phyloP scores from a whole-genome alignment of 2,329 filamentous ascomycete genomes.

The Fusarium coicis region DNA sequence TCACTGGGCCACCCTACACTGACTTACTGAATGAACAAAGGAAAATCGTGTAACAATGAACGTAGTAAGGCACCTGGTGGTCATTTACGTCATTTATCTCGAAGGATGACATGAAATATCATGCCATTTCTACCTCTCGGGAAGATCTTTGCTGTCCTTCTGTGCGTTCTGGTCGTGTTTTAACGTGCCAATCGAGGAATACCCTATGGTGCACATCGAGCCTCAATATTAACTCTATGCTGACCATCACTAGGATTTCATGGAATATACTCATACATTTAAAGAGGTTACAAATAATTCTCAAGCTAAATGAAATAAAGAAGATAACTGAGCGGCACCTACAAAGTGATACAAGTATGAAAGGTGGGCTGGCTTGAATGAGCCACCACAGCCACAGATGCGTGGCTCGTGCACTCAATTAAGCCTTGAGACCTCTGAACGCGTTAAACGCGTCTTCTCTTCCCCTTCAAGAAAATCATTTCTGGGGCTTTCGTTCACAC shows the following conservation, averaged over 20 bases:
- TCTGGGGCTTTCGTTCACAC: background rate
- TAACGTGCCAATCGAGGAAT: background rate
- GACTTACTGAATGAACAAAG: background rate
- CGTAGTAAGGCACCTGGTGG: background rate
- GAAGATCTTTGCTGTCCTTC: background rate
- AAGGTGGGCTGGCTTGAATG: background rate
- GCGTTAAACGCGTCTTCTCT: constrained; percentile 33
- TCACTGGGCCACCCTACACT: constrained; percentile 6
- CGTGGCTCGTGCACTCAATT: constrained; percentile 23
- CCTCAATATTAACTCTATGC: background rate
- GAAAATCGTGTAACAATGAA: background rate
- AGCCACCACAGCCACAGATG: constrained; percentile 11
- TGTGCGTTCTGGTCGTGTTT: background rate
- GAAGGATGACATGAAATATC: background rate
- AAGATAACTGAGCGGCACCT: background rate
- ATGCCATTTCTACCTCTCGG: background rate
- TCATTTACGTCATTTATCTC: no score
- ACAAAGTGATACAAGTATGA: background rate
- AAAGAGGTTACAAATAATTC: background rate
- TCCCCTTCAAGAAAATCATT: background rate
- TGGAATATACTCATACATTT: background rate
- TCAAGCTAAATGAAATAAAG: background rate
- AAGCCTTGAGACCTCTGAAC: constrained; percentile 4
- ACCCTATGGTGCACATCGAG: background rate
- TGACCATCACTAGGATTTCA: background rate